A percentile compares a stretch with the other conserved stretches of the same genome.
These are phyloP conservation scores for Omphalotus guepiniiformis DNA, from an alignment of 768 basidiomycete genomes.

Conservation along the genomic window DNA sequence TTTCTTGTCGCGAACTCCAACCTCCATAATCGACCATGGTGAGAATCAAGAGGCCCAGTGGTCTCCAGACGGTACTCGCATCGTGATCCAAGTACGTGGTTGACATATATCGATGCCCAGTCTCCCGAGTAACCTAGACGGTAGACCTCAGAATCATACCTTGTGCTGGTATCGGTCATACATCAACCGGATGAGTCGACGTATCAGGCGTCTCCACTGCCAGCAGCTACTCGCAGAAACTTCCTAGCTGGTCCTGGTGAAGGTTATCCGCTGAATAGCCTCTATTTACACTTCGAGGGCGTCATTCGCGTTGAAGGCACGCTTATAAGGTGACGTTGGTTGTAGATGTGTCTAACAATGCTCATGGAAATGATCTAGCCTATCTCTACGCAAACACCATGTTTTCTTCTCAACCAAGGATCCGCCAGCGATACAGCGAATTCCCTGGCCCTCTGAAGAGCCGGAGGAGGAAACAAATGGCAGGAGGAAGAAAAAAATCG, in stretches of 20 bases:
- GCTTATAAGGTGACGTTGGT: conserved; percentile 53
- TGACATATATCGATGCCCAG: not conserved
- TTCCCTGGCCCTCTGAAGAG: conserved; percentile 71
- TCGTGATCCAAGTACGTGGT: conserved; percentile 70
- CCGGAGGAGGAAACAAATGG: conserved; percentile 25
- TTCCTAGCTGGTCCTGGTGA: conserved; percentile 83
- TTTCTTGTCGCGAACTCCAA: conserved; percentile 68
- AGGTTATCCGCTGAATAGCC: conserved; percentile 61
- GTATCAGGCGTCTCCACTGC: conserved; percentile 51
- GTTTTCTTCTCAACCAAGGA: conserved; percentile 70
- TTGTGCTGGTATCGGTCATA: conserved; percentile 70
- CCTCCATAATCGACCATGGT: conserved; percentile 81
- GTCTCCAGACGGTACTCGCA: conserved; percentile 76
- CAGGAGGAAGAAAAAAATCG: conserved; percentile 27
- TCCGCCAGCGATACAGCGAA: conserved; percentile 76
- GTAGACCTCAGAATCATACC: conserved; percentile 76
- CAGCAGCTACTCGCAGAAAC: conserved; percentile 53
- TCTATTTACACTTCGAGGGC: conserved; percentile 72
- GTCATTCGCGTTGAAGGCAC: conserved; percentile 76
- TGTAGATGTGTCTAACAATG: not conserved
- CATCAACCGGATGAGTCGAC: conserved; percentile 50
- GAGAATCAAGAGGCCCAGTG: conserved; percentile 71
- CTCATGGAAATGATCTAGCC: conserved; percentile 35
- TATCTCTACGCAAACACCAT: conserved; percentile 68
- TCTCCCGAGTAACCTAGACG: conserved; percentile 3